These are phyloP conservation scores for Lachnellula subtilissima DNA, from an alignment of 2,329 filamentous ascomycete genomes.

Conservation along the genomic window DNA sequence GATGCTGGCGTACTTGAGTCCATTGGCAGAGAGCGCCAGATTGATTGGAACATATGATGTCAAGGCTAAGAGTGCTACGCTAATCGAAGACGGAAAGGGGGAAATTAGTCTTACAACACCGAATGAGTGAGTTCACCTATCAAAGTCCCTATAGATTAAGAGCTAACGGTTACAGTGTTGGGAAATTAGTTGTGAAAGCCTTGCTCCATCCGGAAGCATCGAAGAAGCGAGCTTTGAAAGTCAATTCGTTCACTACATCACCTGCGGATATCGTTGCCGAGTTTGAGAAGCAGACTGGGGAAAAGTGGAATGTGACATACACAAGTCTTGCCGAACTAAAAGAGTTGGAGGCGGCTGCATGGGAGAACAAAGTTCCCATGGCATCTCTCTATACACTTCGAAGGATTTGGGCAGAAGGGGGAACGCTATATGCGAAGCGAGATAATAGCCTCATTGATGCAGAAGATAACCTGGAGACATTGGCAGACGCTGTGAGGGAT, in stretches of 20 bases:
- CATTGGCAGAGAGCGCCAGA: slow-evolving; percentile 13
- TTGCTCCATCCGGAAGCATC: slow-evolving; percentile 34
- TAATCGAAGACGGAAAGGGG: slow-evolving; percentile 58
- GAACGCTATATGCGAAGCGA: slow-evolving; percentile 63
- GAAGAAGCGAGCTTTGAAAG: slow-evolving; percentile 31
- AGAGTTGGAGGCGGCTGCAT: slow-evolving; percentile 53
- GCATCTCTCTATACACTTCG: slow-evolving; percentile 57
- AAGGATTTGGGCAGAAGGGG: slow-evolving; percentile 69
- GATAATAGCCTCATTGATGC: slow-evolving; percentile 59
- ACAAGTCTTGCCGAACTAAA: slow-evolving; percentile 38
- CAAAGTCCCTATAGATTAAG: not conserved
- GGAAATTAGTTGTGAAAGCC: slow-evolving; percentile 33
- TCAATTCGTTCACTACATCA: slow-evolving; percentile 34
- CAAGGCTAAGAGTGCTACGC: slow-evolving; percentile 49
- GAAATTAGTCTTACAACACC: slow-evolving; percentile 66
- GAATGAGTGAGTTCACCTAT: slow-evolving; percentile 52
- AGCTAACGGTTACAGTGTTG: slow-evolving; percentile 43
- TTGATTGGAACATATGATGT: slow-evolving; percentile 55
- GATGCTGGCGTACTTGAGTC: not conserved
- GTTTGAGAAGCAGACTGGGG: slow-evolving; percentile 36
- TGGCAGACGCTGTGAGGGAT: slow-evolving; percentile 43
- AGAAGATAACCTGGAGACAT: slow-evolving; percentile 44
- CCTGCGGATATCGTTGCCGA: slow-evolving; percentile 34
- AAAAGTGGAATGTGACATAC: slow-evolving; percentile 32
- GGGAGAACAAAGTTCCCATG: slow-evolving; percentile 45